Percentiles rank a stretch among this genome's conserved stretches.
phyloP scores from a whole-genome alignment of 768 basidiomycete species.

The Artomyces pyxidatus region DNA sequence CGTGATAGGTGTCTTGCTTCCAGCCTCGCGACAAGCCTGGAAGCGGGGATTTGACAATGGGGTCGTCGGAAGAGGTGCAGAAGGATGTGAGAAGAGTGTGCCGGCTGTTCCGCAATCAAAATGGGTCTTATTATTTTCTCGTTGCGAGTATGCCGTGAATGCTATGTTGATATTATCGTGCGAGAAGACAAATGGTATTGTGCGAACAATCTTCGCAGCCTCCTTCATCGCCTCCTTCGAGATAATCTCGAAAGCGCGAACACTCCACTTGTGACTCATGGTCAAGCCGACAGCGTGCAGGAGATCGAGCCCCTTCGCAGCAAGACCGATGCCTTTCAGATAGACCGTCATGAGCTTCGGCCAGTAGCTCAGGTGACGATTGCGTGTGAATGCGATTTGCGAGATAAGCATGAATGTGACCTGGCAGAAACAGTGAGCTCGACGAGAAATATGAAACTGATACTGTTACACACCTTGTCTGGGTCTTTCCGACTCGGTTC shows the following conservation, averaged over 20 bases:
- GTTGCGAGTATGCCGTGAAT: constrained; percentile 1
- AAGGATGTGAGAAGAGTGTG: background rate
- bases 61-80: background rate
- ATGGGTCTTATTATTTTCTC: background rate
- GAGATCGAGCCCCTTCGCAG: constrained; percentile 4
- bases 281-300: constrained; percentile 7
- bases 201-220: background rate
- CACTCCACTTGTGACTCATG: constrained; percentile 9
- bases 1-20: background rate
- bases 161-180: constrained; percentile 11
- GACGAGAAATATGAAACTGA: background rate
- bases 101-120: constrained; percentile 2
- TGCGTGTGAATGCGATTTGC: background rate
- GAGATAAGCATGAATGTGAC: background rate
- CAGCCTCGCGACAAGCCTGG: background rate
- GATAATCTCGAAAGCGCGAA: background rate
- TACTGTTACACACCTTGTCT: background rate
- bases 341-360: background rate
- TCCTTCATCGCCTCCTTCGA: background rate
- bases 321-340: constrained; percentile 2
- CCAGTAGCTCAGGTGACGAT: background rate
- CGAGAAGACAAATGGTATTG: background rate
- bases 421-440: background rate
- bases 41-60: background rate
- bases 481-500: background rate